phyloP scores from a whole-genome alignment of 31 red algal species.

The Endocladia muricata region DNA sequence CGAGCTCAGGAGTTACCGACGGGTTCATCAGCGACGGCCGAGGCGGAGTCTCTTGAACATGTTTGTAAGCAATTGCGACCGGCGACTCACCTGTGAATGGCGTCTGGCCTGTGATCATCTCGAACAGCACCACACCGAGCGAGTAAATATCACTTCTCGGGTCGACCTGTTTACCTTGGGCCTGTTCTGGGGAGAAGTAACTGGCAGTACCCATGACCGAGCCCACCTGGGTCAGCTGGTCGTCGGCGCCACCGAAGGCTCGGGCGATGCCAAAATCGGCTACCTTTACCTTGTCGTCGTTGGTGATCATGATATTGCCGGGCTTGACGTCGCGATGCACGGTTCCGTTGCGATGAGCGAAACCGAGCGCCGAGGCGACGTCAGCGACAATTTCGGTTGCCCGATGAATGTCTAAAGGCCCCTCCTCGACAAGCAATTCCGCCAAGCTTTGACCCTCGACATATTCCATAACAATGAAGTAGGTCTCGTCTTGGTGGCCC shows the following conservation, averaged over 20 bases:
- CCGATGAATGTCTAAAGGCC: neutral
- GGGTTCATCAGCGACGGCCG: too few relatives aligned
- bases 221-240: neutral
- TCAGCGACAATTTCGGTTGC: neutral
- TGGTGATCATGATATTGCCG: conserved; percentile 41
- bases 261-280: conserved; percentile 65
- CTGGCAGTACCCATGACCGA: conserved; percentile 10
- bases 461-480: conserved; percentile 4
- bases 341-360: conserved; percentile 28
- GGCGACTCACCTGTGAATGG: neutral
- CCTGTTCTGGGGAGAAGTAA: conserved; percentile 30
- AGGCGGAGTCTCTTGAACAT: too few relatives aligned
- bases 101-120: conserved; percentile 12
- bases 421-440: neutral
- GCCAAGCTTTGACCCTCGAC: neutral
- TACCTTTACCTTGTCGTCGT: conserved; percentile 26
- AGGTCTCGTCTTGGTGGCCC: neutral
- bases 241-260: neutral
- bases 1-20: too few relatives aligned
- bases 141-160: conserved; percentile 19
- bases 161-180: neutral
- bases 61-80: too few relatives aligned
- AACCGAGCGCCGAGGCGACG: conserved; percentile 12
- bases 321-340: conserved; percentile 70
- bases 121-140: conserved; percentile 22